A percentile compares a stretch with the other conserved stretches of the same genome.
phyloP scores from a whole-genome alignment of 2,329 filamentous ascomycete genomes.

The Alternaria conjuncta region DNA sequence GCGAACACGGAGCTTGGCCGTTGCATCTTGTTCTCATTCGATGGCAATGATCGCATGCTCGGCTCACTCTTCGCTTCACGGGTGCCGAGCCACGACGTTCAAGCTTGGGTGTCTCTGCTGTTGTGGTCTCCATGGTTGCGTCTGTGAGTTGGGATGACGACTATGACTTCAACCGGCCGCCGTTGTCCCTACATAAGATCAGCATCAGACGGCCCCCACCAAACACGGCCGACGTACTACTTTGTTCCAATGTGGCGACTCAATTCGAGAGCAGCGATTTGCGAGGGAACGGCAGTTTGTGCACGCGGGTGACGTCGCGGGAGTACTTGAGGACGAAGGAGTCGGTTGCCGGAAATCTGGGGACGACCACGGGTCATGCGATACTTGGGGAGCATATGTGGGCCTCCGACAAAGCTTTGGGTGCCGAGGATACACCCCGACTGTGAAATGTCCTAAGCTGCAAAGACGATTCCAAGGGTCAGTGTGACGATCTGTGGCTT shows the following conservation, averaged over 20 bases:
- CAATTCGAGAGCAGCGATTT: neutral
- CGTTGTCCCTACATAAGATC: slow-evolving; percentile 11
- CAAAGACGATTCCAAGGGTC: slow-evolving; percentile 27
- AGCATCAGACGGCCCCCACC: slow-evolving; percentile 3
- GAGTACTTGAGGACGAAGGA: slow-evolving; percentile 19
- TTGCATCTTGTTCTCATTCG: slow-evolving; percentile 94
- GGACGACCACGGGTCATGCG: slow-evolving; percentile 41
- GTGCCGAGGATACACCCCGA: slow-evolving; percentile 40
- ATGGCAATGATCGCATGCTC: slow-evolving; percentile 95
- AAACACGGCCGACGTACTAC: slow-evolving; percentile 10
- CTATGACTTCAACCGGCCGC: slow-evolving; percentile 4
- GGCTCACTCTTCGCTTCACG: slow-evolving; percentile 84
- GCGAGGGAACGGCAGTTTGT: slow-evolving; percentile 1
- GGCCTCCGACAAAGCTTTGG: slow-evolving; percentile 41
- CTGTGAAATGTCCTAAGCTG: slow-evolving; percentile 35
- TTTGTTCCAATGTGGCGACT: slow-evolving; percentile 3
- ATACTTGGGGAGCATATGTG: slow-evolving; percentile 46
- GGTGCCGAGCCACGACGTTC: slow-evolving; percentile 59
- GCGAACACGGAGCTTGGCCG: slow-evolving; percentile 86
- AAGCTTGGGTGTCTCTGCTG: slow-evolving; percentile 35
- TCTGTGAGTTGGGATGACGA: slow-evolving; percentile 9
- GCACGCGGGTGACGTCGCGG: slow-evolving; percentile 4
- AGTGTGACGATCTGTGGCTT: slow-evolving; percentile 46
- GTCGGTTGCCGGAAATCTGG: slow-evolving; percentile 34
- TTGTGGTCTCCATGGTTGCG: slow-evolving; percentile 35